A percentile compares a stretch with the other conserved stretches of the same genome.
phyloP scores from a whole-genome alignment of 2,329 filamentous ascomycete genomes.

The Penicillium sp. region DNA sequence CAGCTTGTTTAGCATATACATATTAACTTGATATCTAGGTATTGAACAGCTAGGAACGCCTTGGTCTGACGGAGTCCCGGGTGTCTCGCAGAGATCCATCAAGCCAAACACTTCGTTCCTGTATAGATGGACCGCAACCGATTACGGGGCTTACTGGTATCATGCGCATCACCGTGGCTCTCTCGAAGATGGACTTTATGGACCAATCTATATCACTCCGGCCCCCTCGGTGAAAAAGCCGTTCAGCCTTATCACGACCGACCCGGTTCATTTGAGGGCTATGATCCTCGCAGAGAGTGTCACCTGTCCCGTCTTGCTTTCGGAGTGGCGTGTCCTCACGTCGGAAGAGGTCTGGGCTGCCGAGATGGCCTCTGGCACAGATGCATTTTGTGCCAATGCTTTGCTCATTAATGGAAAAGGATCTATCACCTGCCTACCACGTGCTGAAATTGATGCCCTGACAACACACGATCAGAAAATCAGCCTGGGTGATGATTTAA shows the following conservation, averaged over 20 bases:
- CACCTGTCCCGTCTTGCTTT: slow-evolving; percentile 51
- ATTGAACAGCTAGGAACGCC: slow-evolving; percentile 50
- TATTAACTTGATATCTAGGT: slow-evolving; percentile 13
- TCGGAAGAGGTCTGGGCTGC: slow-evolving; percentile 46
- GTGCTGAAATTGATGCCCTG: slow-evolving; percentile 31
- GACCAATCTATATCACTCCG: slow-evolving; percentile 52
- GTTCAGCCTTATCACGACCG: slow-evolving; percentile 30
- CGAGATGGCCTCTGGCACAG: slow-evolving; percentile 31
- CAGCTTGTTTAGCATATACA: not conserved
- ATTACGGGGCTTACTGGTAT: slow-evolving; percentile 62
- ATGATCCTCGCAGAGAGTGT: slow-evolving; percentile 52
- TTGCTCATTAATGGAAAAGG: slow-evolving; percentile 61
- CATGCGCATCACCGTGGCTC: slow-evolving; percentile 58
- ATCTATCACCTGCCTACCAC: slow-evolving; percentile 26
- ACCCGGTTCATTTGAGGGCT: slow-evolving; percentile 35
- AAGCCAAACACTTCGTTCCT: slow-evolving; percentile 49
- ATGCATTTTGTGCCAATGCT: slow-evolving; percentile 58
- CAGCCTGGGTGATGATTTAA: slow-evolving; percentile 17
- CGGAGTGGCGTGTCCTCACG: slow-evolving; percentile 57
- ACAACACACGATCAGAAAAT: slow-evolving; percentile 23
- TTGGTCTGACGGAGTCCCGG: slow-evolving; percentile 62
- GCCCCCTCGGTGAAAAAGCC: slow-evolving; percentile 24
- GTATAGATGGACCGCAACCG: slow-evolving; percentile 56
- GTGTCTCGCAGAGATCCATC: slow-evolving; percentile 56
- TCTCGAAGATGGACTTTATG: slow-evolving; percentile 60